Evolutionary conservation across 1,284 basidiomycete genomes (phyloP).

Genomic region (Apiotrichum porosum): DNA sequence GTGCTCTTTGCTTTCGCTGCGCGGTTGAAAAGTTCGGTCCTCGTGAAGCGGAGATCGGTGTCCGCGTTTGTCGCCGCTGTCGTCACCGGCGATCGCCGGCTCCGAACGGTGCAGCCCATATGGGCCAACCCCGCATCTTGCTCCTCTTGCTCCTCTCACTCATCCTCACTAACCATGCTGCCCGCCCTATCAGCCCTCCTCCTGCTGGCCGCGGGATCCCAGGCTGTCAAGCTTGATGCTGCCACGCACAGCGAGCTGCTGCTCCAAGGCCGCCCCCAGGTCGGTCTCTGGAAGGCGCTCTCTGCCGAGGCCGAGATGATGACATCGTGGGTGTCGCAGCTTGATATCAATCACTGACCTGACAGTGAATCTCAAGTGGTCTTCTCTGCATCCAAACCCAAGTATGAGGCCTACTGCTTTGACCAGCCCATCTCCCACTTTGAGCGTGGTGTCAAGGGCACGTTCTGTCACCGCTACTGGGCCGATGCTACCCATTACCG

Average conservation of each 20-base stretch:
- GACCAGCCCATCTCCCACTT: constrained; percentile 77
- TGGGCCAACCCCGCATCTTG: no score
- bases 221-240: constrained; percentile 15
- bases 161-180: no score
- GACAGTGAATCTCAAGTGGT: constrained; percentile 1
- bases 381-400: constrained; percentile 2
- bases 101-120: no score
- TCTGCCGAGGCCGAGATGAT: constrained; percentile 27
- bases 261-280: constrained; percentile 28
- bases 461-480: constrained; percentile 66
- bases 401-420: constrained; percentile 57
- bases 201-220: background rate
- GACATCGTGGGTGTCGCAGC: background rate
- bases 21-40: no score
- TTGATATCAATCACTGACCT: background rate
- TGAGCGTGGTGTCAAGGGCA: constrained; percentile 39
- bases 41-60: no score
- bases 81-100: no score
- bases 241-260: constrained; percentile 26
- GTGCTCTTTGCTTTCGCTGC: no score
- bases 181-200: background rate
- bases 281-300: constrained; percentile 34
- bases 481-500: constrained; percentile 77
- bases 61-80: no score
- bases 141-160: no score